Evolutionary conservation across 768 basidiomycete genomes (phyloP).

Genomic region (Daedaleopsis sinensis): DNA sequence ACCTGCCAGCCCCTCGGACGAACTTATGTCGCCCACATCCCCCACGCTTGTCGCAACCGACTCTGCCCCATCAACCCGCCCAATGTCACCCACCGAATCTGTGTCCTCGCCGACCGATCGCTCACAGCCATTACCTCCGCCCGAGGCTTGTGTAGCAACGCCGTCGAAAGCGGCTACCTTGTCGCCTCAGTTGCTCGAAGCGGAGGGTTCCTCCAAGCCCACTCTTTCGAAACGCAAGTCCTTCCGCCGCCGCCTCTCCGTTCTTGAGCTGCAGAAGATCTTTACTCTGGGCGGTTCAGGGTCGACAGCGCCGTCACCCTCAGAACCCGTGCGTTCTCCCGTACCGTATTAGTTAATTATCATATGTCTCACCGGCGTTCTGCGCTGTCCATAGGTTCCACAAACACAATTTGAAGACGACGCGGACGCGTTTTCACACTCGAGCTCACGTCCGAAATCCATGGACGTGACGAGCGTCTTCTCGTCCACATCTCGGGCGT

Average conservation of each 20-base stretch:
- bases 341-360: background rate
- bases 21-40: slow-evolving; percentile 14
- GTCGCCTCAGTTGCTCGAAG: background rate
- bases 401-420: slow-evolving; percentile 5
- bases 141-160: slow-evolving; percentile 21
- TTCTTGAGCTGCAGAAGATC: slow-evolving; percentile 36
- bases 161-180: slow-evolving; percentile 9
- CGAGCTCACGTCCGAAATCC: slow-evolving; percentile 11
- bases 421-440: slow-evolving; percentile 16
- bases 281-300: slow-evolving; percentile 25
- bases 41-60: slow-evolving; percentile 14
- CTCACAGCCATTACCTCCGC: slow-evolving; percentile 20
- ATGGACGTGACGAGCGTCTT: slow-evolving; percentile 9
- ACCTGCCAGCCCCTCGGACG: slow-evolving; percentile 15
- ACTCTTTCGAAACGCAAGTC: slow-evolving; percentile 29
- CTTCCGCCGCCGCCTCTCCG: slow-evolving; percentile 35
- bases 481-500: slow-evolving; percentile 15
- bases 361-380: background rate
- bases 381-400: background rate
- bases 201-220: slow-evolving; percentile 15
- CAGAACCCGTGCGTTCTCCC: slow-evolving; percentile 4
- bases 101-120: slow-evolving; percentile 18
- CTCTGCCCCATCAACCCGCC: slow-evolving; percentile 16
- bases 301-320: slow-evolving; percentile 11
- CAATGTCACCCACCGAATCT: slow-evolving; percentile 28